Conservation (phyloP, 768 basidiomycete genomes). For the Pisolithus albus region DNA sequence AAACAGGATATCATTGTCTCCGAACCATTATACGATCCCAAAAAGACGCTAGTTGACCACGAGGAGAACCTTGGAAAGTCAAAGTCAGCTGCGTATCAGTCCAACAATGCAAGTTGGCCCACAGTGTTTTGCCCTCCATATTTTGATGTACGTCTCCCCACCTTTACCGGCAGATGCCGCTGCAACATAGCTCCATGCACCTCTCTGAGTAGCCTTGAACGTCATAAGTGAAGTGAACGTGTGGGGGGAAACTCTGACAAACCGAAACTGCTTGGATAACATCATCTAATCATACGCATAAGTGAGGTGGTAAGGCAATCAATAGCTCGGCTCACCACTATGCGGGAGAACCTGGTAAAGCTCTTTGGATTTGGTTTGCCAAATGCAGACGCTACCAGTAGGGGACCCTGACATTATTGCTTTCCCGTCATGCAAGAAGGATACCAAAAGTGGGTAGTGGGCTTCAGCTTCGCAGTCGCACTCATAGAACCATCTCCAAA, state of each 20-base stretch:
- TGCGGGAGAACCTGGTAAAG: conserved; percentile 1
- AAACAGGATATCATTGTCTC: neutral
- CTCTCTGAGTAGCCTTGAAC: neutral
- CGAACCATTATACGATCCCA: neutral
- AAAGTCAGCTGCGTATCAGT: neutral
- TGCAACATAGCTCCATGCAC: neutral
- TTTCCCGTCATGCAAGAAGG: neutral
- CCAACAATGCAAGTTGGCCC: neutral
- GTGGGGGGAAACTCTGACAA: neutral
- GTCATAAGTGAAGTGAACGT: neutral
- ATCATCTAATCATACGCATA: neutral
- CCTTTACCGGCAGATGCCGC: neutral
- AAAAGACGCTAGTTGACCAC: neutral
- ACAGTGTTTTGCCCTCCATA: neutral
- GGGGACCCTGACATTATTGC: neutral
- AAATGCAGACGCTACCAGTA: neutral
- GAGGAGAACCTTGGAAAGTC: neutral
- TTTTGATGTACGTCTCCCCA: neutral
- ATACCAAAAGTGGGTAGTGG: neutral
- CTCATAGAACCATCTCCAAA: neutral
- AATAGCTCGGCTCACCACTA: neutral
- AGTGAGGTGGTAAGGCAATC: neutral
- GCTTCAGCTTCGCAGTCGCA: neutral
- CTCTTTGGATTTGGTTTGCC: neutral
- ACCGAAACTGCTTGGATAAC: neutral